Percentiles rank a stretch among this genome's conserved stretches.
These are phyloP conservation scores for Phytopythium mirpurense DNA, from an alignment of 352 stramenopile genomes.

Conservation along the genomic window DNA sequence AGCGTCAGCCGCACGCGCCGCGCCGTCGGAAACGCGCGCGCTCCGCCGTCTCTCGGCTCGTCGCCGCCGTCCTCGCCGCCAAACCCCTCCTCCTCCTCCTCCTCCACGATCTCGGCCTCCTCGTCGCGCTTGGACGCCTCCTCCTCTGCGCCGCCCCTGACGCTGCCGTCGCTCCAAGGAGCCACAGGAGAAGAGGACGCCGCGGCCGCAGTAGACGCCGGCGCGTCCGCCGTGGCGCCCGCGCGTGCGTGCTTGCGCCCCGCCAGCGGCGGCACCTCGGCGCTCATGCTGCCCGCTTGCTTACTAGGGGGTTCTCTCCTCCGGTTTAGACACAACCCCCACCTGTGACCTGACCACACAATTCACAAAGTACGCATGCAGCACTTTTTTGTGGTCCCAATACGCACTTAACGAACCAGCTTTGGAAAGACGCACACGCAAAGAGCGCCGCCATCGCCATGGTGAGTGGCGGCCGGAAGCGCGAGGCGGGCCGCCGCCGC, in stretches of 20 bases:
- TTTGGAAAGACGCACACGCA: too few species aligned
- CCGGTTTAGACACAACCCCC: conserved; percentile 11
- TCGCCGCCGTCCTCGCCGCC: not conserved
- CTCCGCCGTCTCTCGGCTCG: not conserved
- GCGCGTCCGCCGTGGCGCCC: not conserved
- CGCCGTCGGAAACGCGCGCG: conserved; percentile 7
- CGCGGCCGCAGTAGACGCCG: too few species aligned
- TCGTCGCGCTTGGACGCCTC: not conserved
- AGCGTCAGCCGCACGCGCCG: conserved; percentile 75
- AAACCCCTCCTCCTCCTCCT: not conserved
- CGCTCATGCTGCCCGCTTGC: not conserved
- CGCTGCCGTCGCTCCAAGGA: not conserved
- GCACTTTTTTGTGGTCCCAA: not conserved
- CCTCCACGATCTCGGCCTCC: not conserved
- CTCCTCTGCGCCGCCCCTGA: not conserved
- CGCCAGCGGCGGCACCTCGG: not conserved
- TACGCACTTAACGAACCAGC: too few species aligned
- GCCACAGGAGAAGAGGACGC: too few species aligned
- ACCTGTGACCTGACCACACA: not conserved
- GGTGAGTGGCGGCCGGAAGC: conserved; percentile 63
- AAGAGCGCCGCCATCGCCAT: too few species aligned
- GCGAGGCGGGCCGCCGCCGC: conserved; percentile 19
- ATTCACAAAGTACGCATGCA: not conserved
- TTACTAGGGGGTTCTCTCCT: conserved; percentile 7
- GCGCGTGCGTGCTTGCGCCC: conserved; percentile 19